Evolutionary conservation across 768 basidiomycete genomes (phyloP).

Genomic region (Russula griseocarnosa): DNA sequence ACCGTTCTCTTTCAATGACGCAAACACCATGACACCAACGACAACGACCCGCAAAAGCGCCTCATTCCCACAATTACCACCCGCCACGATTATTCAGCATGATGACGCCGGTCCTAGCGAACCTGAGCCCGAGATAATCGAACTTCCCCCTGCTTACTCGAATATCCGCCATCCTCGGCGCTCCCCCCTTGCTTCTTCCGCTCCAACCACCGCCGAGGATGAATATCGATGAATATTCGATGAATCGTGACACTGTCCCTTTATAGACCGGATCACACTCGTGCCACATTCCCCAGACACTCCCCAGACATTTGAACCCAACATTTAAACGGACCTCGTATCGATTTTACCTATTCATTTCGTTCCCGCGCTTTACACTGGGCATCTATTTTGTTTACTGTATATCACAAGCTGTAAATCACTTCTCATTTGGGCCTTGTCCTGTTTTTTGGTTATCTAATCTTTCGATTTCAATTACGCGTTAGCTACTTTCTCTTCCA

Average conservation of each 20-base stretch:
- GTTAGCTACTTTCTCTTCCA: too few species aligned
- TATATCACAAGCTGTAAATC: conserved; percentile 11
- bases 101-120: conserved; percentile 70
- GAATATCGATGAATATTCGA: too few species aligned
- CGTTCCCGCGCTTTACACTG: not conserved
- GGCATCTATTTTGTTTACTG: conserved; percentile 6
- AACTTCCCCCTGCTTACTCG: conserved; percentile 81
- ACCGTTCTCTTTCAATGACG: too few species aligned
- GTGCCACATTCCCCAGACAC: not conserved
- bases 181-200: not conserved
- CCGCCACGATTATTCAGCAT: conserved; percentile 80
- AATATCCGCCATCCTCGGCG: conserved; percentile 39
- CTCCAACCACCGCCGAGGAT: too few species aligned
- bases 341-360: not conserved
- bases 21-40: conserved; percentile 29
- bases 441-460: not conserved
- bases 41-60: conserved; percentile 45
- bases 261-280: too few species aligned
- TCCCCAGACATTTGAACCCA: not conserved
- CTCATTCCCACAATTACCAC: conserved; percentile 49
- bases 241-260: not conserved
- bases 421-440: not conserved
- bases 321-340: too few species aligned
- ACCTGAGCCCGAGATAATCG: conserved; percentile 64
- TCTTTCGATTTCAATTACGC: not conserved